Conservation (phyloP, 441 rosid genomes). For the Aleurites moluccanus region DNA sequence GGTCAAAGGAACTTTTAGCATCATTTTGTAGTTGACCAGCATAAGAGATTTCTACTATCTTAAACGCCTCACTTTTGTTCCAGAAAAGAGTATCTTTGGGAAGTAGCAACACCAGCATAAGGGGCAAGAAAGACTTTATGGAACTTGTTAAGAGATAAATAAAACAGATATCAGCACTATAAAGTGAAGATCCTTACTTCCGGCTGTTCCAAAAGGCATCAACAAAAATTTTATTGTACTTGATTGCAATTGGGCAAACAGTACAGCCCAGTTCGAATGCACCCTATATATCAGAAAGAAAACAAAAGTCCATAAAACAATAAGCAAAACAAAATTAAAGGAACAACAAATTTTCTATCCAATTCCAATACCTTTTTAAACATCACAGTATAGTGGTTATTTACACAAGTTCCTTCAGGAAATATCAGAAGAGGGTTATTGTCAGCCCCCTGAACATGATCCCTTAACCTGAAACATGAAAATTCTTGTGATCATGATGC, state of each 20-base stretch:
- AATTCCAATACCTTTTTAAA: conserved; percentile 75
- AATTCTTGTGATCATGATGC: conserved; percentile 22
- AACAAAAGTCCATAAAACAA: conserved; percentile 17
- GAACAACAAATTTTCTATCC: conserved; percentile 2
- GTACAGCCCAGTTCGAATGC: conserved; percentile 96
- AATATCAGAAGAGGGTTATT: conserved; percentile 98
- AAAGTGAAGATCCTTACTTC: conserved; percentile 54
- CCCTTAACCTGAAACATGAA: conserved; percentile 69
- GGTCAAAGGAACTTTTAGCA: no score
- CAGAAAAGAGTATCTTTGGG: neutral
- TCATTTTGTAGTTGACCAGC: neutral
- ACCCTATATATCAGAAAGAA: conserved; percentile 54
- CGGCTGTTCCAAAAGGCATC: conserved; percentile 99
- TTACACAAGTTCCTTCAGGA: conserved; percentile 97
- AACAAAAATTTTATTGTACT: conserved; percentile 92
- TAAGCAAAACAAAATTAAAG: conserved; percentile 1
- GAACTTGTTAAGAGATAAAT: neutral
- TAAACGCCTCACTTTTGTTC: neutral
- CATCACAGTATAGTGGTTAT: conserved; percentile 95
- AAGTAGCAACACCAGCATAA: no score
- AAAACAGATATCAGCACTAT: conserved; percentile 8
- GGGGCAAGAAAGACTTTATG: neutral
- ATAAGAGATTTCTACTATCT: neutral
- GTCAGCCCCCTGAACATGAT: conserved; percentile 84
- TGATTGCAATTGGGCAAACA: conserved; percentile 92